Evolutionary conservation across 805 yeast genomes (phyloP), one percentile per base, ranked within the genome.

Genomic region (Isabelozyma heimii): DNA sequence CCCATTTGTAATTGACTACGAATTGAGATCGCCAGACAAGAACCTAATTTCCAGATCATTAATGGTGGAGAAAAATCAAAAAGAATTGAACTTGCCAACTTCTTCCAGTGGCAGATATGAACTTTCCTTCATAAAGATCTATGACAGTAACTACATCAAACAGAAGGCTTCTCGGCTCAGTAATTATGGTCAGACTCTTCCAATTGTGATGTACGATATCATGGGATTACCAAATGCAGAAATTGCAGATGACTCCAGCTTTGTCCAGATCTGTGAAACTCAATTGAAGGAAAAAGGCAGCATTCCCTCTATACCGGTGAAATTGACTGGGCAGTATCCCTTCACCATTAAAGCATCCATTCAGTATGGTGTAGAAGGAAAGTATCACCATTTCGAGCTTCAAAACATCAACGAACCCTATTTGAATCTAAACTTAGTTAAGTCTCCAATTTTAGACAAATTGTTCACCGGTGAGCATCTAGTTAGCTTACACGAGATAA

Each of bases 1-100:
- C 1, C 91, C 92, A 20, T 89, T 89, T 54, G 66, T 79, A n/a
- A 69, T 91, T 24, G 82, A 80, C 38, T 89, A 90, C 62, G 79
- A 81, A n/a, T 66, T 87, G 13, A 68, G 68, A 26, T 67, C 75
- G 38, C 91, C 94, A 6, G 72, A 68, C 57, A 89, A 89, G 0
- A 66, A 61, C 30, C 44, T 61, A 4, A 82, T 71, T 46, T 35
- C 57, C 1, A 54, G 73, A 37, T 57, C 67, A 9, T 61, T 73
- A 64, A 56, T 64, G 5, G 58, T 67, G n/a, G 69, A 69, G 7
- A 57, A 55, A 28, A 40, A 61, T 15, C 57, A 61, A 20, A 45
- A 67, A 20, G 56, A 57, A 1, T 60, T 81, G 33, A 72, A 69
- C 14, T 61, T 79, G 49, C 72, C 72, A 8, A 70, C 82, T 0